Base-by-base conservation (phyloP, 1,284 basidiomycete species). In the Cutaneotrichosporon dermatis region DNA sequence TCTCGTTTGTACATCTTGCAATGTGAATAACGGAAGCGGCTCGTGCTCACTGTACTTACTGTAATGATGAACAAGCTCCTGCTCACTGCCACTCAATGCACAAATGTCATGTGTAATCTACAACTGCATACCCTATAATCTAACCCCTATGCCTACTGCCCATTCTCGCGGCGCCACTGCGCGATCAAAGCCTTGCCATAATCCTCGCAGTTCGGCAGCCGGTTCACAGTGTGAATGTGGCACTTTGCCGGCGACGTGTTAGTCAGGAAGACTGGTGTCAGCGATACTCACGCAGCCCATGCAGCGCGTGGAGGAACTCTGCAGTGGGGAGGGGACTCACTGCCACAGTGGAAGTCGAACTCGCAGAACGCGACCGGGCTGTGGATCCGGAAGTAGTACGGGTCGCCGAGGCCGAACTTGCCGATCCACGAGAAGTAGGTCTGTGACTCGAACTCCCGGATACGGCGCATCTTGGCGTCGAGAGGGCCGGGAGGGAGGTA, bases 321-420 rank as follows among this genome's bases (percentile, higher is more conserved):
- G 25, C 25, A 25, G 25, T 3, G 25, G 25, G 25, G 25, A 25
- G 25, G 25, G 3, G 25, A 25, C 71, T 66, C 56, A 74, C 72
- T 74, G n/a, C 74, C 74, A 48, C 73, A 76, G 55, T 76, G 74
- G 55, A 75, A 75, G 53, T 76, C 74, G 58, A 76, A 74, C 70
- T 77, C 75, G 69, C 66, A 65, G 40, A 74, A 74, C n/a, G 66
- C 67, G 10, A 69, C 69, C 0, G 75, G 74, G 35, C 68, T 70
- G 55, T 76, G 74, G 10, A 77, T 73, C 25, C 75, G 61, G 60
- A 67, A 77, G 59, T 77, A 77, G 67, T 75, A 77, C 8, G 75
- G 71, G 60, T 75, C 73, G 25, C 67, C 68, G 41, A 70, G 58
- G n/a, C 71, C 71, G 42, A 64, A 74, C 45, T 69, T 66, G 16